These are phyloP conservation scores for Silene vulgaris DNA, from an alignment of 179 eudicot species.

Conservation along the genomic window DNA sequence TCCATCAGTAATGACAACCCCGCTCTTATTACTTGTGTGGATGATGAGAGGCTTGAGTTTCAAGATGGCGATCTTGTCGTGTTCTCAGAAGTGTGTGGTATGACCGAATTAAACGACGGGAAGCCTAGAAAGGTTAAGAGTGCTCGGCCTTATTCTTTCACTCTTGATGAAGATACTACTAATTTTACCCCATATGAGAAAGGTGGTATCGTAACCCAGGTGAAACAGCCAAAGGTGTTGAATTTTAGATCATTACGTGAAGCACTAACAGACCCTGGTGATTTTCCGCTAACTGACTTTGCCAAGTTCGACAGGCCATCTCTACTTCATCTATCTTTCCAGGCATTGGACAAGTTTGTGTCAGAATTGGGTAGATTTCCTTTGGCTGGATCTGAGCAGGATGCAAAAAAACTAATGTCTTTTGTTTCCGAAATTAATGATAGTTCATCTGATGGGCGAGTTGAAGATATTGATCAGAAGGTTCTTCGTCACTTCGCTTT, in stretches of 20 bases:
- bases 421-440: constrained; percentile 47
- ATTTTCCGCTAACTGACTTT: constrained; percentile 80
- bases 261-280: constrained; percentile 77
- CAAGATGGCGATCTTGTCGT: constrained; percentile 92
- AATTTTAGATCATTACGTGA: constrained; percentile 70
- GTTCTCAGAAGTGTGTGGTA: constrained; percentile 81
- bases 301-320: constrained; percentile 95
- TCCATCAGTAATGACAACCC: constrained; percentile 80
- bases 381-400: constrained; percentile 79
- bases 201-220: constrained; percentile 95
- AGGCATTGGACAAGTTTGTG: constrained; percentile 69
- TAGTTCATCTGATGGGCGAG: constrained; percentile 46
- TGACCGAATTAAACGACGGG: constrained; percentile 95
- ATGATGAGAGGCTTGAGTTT: constrained; percentile 92
- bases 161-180: constrained; percentile 79
- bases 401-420: constrained; percentile 77
- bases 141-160: constrained; percentile 76
- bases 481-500: constrained; percentile 57
- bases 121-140: constrained; percentile 69
- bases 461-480: constrained; percentile 58
- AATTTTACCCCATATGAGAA: constrained; percentile 58
- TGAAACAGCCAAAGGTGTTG: constrained; percentile 79
- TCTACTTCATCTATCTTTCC: constrained; percentile 83
- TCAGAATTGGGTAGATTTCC: constrained; percentile 61
- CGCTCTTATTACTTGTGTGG: constrained; percentile 79